phyloP scores from a whole-genome alignment of 2,329 filamentous ascomycete species.

The Xylariaceae sp. region DNA sequence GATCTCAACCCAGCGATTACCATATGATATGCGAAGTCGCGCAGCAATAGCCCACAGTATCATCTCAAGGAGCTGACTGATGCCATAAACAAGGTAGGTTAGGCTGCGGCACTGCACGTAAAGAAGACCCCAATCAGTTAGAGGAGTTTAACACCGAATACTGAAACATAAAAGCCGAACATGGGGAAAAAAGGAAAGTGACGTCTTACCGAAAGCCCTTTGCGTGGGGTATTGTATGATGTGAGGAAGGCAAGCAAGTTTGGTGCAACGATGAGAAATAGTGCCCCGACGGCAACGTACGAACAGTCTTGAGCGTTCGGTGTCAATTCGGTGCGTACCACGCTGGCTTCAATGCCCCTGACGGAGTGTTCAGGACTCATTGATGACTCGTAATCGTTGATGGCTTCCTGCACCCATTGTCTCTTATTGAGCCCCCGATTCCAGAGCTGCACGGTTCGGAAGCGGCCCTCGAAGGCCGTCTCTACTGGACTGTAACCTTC shows the following conservation, averaged over 20 bases:
- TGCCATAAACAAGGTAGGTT: conserved; percentile 32
- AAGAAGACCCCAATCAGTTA: no score
- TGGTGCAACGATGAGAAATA: conserved; percentile 25
- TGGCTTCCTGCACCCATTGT: conserved; percentile 29
- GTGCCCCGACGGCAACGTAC: conserved; percentile 19
- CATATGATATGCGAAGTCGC: conserved; percentile 23
- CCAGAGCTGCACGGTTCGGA: conserved; percentile 31
- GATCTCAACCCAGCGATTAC: conserved; percentile 24
- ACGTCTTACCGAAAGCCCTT: conserved; percentile 24
- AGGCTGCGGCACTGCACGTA: conserved; percentile 27
- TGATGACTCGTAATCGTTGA: conserved; percentile 22
- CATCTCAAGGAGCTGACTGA: conserved; percentile 31
- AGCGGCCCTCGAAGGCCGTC: conserved; percentile 26
- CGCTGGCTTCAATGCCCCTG: conserved; percentile 4
- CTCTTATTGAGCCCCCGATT: conserved; percentile 31
- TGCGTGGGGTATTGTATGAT: conserved; percentile 31
- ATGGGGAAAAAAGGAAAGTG: not conserved
- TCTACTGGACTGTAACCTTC: conserved; percentile 26
- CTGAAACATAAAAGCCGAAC: no score
- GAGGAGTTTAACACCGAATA: no score
- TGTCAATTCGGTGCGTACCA: conserved; percentile 18
- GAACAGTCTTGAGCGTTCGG: conserved; percentile 20
- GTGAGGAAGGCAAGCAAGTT: conserved; percentile 32
- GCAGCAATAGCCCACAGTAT: conserved; percentile 27
- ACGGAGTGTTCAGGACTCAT: conserved; percentile 4